A percentile compares a stretch with the other conserved stretches of the same genome.
Conservation (phyloP, 2,329 filamentous ascomycete species). For the Aphanocladium album region DNA sequence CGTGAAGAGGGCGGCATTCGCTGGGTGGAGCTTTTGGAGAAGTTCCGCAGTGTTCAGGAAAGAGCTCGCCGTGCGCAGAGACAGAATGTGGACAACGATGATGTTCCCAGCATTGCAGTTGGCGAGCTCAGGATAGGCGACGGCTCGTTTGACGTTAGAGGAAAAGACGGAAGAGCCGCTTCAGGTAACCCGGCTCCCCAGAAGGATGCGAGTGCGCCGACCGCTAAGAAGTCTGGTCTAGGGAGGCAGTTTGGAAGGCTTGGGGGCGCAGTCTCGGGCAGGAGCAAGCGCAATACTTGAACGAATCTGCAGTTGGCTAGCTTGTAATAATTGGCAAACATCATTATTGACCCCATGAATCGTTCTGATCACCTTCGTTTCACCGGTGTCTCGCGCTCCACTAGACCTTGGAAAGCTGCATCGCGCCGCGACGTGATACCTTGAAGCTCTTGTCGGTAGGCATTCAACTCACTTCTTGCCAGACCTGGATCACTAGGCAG, state of each 20-base stretch:
- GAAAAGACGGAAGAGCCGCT: conserved; percentile 33
- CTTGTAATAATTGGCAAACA: neutral
- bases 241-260: conserved; percentile 65
- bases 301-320: neutral
- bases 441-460: conserved; percentile 59
- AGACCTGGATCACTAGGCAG: conserved; percentile 66
- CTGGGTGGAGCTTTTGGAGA: conserved; percentile 90
- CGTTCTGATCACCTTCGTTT: conserved; percentile 28
- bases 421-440: conserved; percentile 61
- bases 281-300: conserved; percentile 45
- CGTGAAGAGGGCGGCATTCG: conserved; percentile 80
- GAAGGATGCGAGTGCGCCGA: conserved; percentile 44
- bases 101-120: conserved; percentile 41
- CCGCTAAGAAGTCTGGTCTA: conserved; percentile 57
- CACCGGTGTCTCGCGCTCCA: conserved; percentile 55
- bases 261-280: conserved; percentile 65
- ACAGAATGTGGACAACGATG: conserved; percentile 46
- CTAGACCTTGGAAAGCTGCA: conserved; percentile 66
- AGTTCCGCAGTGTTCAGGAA: conserved; percentile 89
- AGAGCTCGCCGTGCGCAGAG: conserved; percentile 68
- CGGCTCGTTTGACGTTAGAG: conserved; percentile 33
- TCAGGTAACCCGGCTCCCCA: conserved; percentile 35
- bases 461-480: conserved; percentile 66
- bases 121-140: conserved; percentile 39
- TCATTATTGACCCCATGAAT: neutral